These are phyloP conservation scores for Aristolochia californica DNA, from an alignment of 164 flowering plant species.

Conservation along the genomic window DNA sequence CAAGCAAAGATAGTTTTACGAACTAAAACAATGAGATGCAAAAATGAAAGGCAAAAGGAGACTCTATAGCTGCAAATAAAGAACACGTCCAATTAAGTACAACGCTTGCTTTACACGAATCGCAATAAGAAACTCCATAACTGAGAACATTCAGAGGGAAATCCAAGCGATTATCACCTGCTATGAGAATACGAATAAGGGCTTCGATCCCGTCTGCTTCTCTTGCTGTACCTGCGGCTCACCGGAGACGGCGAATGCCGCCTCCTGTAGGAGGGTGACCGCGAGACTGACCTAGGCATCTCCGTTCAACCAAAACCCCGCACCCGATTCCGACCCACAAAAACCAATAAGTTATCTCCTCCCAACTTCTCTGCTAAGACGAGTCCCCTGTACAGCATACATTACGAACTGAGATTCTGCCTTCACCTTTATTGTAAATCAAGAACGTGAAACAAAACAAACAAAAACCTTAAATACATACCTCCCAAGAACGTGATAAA, in stretches of 20 bases:
- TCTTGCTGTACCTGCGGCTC: conserved; percentile 11
- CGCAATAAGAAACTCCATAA: no score
- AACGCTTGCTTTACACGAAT: no score
- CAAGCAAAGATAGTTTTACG: no score
- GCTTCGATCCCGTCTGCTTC: conserved; percentile 15
- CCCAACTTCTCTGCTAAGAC: not conserved
- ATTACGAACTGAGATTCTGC: not conserved
- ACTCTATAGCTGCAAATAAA: no score
- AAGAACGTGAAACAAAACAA: not conserved
- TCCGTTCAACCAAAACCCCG: not conserved
- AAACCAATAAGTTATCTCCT: not conserved
- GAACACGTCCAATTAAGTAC: no score
- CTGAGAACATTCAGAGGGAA: not conserved
- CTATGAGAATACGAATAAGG: conserved; percentile 32
- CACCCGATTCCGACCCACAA: not conserved
- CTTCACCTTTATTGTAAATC: no score
- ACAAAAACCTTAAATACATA: not conserved
- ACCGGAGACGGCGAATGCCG: conserved; percentile 13
- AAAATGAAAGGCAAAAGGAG: no score
- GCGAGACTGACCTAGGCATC: conserved; percentile 8
- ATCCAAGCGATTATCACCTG: conserved; percentile 46
- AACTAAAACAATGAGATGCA: no score
- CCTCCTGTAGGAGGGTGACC: conserved; percentile 11
- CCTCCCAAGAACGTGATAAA: no score
- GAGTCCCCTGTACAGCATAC: not conserved